Evolutionary conservation across 768 basidiomycete species (phyloP), one percentile per base, ranked within the genome.

Genomic region (Tremella fuciformis): DNA sequence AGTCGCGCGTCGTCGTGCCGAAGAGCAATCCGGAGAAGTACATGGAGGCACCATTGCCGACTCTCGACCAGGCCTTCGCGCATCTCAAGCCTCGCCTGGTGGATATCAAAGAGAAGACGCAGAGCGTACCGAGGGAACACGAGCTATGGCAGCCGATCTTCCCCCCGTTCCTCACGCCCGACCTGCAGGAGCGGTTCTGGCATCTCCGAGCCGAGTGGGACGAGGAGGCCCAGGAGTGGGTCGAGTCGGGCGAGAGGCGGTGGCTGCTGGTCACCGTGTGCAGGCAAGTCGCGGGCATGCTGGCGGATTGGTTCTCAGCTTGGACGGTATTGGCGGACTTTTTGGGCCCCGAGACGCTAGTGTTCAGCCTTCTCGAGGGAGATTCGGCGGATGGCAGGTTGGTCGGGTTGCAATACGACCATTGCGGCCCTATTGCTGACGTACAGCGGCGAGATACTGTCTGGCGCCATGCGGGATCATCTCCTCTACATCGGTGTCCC

Each of bases 301-400:
- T 1, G 18, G 70, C 60, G 8, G 70, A 72, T 29, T 72, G 70
- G 70, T 72, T 72, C 39, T 63, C 67, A 1, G 58, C 64, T n/a
- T 72, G 70, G 70, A 72, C 70, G 8, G 67, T 72, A 13, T 49
- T 72, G n/a, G 65, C 67, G 7, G 70, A 72, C 34, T 72, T 65
- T 48, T 50, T 72, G 6, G 70, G 70, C 39, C 70, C 70, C 0
- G 70, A 72, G 38, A 60, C 63, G 2, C 53, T 69, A 25, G 58
- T 64, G 1, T 69, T 72, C 50, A 69, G 67, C 0, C 54, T 72
- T 7, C 24, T 69, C 13, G 70, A 72, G 47, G 70, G 70, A 22
- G 70, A 64, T 26, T 72, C 70, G 6, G 70, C 61, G 13, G 70
- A 72, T 50, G 70, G 70, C 38, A 69, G 67, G 70, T 69, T 51